phyloP scores from a whole-genome alignment of 768 basidiomycete genomes.

The Leccinum aurantiacum region DNA sequence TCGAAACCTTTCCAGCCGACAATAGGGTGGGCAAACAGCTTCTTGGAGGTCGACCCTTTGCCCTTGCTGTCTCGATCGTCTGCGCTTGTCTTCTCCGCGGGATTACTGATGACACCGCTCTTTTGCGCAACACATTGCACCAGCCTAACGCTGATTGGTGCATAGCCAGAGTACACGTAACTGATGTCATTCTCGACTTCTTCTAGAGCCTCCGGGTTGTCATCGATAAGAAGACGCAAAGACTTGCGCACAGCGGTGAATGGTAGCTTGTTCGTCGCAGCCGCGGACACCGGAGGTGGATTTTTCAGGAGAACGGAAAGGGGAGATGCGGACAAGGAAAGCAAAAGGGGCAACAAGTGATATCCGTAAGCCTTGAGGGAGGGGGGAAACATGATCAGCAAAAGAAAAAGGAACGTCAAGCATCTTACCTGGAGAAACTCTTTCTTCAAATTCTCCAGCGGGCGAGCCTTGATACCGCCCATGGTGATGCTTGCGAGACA shows the following conservation, averaged over 20 bases:
- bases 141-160: slow-evolving; percentile 87
- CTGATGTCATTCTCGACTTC: slow-evolving; percentile 93
- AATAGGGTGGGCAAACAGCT: slow-evolving; percentile 85
- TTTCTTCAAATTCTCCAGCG: slow-evolving; percentile 83
- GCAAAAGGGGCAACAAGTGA: slow-evolving; percentile 63
- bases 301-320: slow-evolving; percentile 67
- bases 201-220: slow-evolving; percentile 70
- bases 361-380: slow-evolving; percentile 77
- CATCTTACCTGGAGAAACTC: slow-evolving; percentile 80
- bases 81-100: slow-evolving; percentile 51
- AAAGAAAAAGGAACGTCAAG: not conserved
- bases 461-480: slow-evolving; percentile 85
- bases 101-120: slow-evolving; percentile 83
- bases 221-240: slow-evolving; percentile 90
- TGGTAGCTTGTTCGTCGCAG: slow-evolving; percentile 59
- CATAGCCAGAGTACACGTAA: slow-evolving; percentile 96
- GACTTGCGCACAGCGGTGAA: slow-evolving; percentile 76
- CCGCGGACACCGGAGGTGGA: slow-evolving; percentile 57
- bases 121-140: slow-evolving; percentile 94
- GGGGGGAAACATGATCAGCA: slow-evolving; percentile 24
- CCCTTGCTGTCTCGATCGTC: slow-evolving; percentile 41
- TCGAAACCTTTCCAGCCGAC: slow-evolving; percentile 98
- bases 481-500: slow-evolving; percentile 83
- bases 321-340: slow-evolving; percentile 64
- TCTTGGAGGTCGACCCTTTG: slow-evolving; percentile 40